Percentiles rank a stretch among this genome's conserved stretches.
Evolutionary conservation across 1,284 basidiomycete species (phyloP).

Genomic region (Lignosus rhinocerotis): DNA sequence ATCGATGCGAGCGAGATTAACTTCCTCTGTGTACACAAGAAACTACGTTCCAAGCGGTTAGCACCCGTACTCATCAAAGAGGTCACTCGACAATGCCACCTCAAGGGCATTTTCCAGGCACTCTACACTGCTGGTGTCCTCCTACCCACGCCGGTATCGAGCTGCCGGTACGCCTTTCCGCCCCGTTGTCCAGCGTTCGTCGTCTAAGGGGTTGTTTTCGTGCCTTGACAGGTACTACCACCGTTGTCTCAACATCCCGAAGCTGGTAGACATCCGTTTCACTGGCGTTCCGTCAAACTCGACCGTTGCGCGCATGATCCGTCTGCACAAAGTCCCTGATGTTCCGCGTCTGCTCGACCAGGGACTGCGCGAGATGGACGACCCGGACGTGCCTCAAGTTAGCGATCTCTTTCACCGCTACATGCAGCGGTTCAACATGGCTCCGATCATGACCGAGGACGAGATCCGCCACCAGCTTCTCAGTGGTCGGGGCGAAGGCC

Average conservation of each 20-base stretch:
- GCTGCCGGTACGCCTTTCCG: constrained; percentile 59
- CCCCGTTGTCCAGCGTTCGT: too few species aligned
- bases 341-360: constrained; percentile 44
- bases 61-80: constrained; percentile 98
- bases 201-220: background rate
- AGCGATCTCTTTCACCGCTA: constrained; percentile 77
- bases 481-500: constrained; percentile 77
- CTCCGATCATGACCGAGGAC: constrained; percentile 74
- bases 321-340: constrained; percentile 66
- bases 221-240: constrained; percentile 77
- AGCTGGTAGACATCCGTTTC: constrained; percentile 92
- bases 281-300: constrained; percentile 82
- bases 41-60: constrained; percentile 92
- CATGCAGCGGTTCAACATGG: constrained; percentile 86
- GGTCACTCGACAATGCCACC: constrained; percentile 90
- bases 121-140: constrained; percentile 95
- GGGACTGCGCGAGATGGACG: constrained; percentile 88
- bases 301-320: constrained; percentile 86
- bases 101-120: constrained; percentile 93
- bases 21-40: constrained; percentile 98
- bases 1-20: constrained; percentile 91
- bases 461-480: constrained; percentile 90
- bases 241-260: constrained; percentile 88
- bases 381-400: constrained; percentile 75
- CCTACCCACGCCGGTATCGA: constrained; percentile 87